Percentiles rank a stretch among this genome's conserved stretches.
phyloP scores from a whole-genome alignment of 164 flowering plant genomes.

The Nymphaea thermarum region DNA sequence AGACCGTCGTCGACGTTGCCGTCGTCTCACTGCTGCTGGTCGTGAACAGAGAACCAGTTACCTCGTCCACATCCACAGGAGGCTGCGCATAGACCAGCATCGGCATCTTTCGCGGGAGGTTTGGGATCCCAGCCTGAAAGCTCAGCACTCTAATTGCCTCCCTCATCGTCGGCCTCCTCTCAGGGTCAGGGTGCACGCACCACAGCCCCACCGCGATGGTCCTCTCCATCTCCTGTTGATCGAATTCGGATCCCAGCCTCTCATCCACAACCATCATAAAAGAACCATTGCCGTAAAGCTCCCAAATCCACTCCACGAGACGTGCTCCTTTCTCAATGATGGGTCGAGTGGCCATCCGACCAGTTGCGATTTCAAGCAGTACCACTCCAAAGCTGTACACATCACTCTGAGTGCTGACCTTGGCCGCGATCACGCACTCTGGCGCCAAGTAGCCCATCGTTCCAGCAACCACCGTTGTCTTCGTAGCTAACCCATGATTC shows the following conservation, averaged over 20 bases:
- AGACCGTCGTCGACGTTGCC: neutral
- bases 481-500: constrained; percentile 32
- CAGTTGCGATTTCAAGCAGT: constrained; percentile 35
- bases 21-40: neutral
- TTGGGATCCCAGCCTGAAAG: constrained; percentile 32
- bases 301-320: constrained; percentile 46
- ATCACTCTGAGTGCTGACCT: constrained; percentile 41
- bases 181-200: constrained; percentile 40
- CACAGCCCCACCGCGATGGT: constrained; percentile 38
- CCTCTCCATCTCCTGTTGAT: constrained; percentile 22
- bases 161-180: constrained; percentile 28
- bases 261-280: constrained; percentile 27
- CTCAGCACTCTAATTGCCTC: constrained; percentile 29
- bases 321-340: constrained; percentile 14
- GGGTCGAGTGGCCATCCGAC: constrained; percentile 19
- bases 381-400: constrained; percentile 53
- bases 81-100: constrained; percentile 19
- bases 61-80: constrained; percentile 4
- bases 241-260: constrained; percentile 15
- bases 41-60: constrained; percentile 4
- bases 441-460: constrained; percentile 59
- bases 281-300: constrained; percentile 27
- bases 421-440: constrained; percentile 36
- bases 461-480: constrained; percentile 41
- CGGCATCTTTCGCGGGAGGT: constrained; percentile 29